Base-by-base conservation (phyloP, 2,329 filamentous ascomycete genomes). In the Endocalyx cinctus region DNA sequence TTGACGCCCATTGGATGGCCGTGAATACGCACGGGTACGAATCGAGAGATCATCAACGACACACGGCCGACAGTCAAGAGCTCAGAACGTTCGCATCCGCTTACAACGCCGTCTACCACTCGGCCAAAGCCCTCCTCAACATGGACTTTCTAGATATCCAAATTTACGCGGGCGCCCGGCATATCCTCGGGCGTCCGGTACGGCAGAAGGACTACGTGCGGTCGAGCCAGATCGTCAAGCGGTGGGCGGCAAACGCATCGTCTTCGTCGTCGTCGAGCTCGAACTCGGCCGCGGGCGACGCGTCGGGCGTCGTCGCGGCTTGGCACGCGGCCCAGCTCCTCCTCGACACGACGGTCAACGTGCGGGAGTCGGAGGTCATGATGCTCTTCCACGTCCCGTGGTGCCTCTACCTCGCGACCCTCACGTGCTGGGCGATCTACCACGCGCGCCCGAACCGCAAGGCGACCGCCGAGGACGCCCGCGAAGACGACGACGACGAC, bases 61-160 rank as follows among this genome's bases (percentile, higher is more conserved):
- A 8, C 20, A n/a, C 20, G 20, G n/a, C 20, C 8, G 20, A n/a
- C 8, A n/a, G n/a, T n/a, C 20, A 23, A 32, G 34, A 27, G 30
- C 31, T 11, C 41, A 15, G 26, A 40, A 20, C n/a, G n/a, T n/a
- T n/a, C n/a, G n/a, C n/a, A n/a, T n/a, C n/a, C n/a, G 67, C 73
- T 0, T 71, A 69, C 14, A 57, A 67, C n/a, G 66, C 72, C 0
- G 62, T 82, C 0, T 80, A 79, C 37, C 75, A 79, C 41, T 64
- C 74, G 0, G 74, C 74, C 0, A 69, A 77, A 27, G 62, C 78
- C 6, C 61, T 74, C 0, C 59, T 82, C 3, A 63, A 76, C 35
- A 70, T 72, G 6, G 74, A 79, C 12, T 71, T 81, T 25, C 58
- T 79, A 1, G 75, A 81, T 43, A 57, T 81, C 0, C 77, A 82